Evolutionary conservation across 495 filamentous ascomycete species (phyloP).

Genomic region (Lasiosphaeria ovina): DNA sequence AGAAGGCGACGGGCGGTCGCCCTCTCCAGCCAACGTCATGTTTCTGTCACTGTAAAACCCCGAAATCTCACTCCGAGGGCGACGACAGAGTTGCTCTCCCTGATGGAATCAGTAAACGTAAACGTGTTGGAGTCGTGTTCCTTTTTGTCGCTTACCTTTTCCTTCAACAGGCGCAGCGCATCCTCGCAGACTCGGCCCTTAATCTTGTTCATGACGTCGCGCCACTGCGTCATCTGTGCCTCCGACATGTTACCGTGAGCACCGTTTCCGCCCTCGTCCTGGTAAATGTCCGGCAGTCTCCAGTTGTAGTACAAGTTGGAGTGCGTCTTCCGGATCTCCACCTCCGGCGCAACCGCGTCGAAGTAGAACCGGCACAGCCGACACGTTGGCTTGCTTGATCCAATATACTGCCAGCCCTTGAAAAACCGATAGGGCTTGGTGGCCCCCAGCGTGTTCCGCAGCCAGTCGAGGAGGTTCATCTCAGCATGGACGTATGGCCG

Average conservation of each 20-base stretch:
- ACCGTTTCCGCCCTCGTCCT: neutral
- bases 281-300: constrained; percentile 12
- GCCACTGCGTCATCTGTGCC: constrained; percentile 3
- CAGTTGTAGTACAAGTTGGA: constrained; percentile 14
- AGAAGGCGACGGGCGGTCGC: constrained; percentile 8
- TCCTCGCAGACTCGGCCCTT: constrained; percentile 7
- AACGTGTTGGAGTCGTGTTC: constrained; percentile 11
- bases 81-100: neutral
- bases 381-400: constrained; percentile 27
- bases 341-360: constrained; percentile 3
- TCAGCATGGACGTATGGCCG: constrained; percentile 14
- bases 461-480: constrained; percentile 17
- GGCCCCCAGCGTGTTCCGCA: constrained; percentile 10
- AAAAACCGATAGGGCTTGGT: constrained; percentile 21
- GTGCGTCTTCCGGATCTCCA: constrained; percentile 7
- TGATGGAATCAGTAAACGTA: constrained; percentile 7
- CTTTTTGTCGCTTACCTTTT: constrained; percentile 12
- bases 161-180: constrained; percentile 5
- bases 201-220: constrained; percentile 2
- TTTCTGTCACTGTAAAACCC: neutral
- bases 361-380: constrained; percentile 26
- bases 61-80: neutral
- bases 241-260: neutral
- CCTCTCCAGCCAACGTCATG: neutral
- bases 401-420: constrained; percentile 23